These are phyloP conservation scores for Pseudocercospora crystallina DNA, from an alignment of 2,329 filamentous ascomycete genomes.

Conservation along the genomic window DNA sequence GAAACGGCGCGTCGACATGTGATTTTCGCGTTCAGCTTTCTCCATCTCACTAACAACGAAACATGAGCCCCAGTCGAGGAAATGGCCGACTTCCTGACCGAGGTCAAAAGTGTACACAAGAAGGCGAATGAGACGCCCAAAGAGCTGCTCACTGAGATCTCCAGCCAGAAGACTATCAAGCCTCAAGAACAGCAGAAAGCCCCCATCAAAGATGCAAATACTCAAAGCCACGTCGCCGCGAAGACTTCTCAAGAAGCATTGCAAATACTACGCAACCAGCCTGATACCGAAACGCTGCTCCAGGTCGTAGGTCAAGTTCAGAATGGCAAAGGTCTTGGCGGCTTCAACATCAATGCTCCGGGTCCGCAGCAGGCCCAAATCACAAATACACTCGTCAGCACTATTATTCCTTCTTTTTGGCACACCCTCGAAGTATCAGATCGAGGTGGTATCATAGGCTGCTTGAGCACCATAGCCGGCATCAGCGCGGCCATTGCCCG, in stretches of 20 bases:
- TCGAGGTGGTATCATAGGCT: conserved; percentile 57
- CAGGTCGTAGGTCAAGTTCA: conserved; percentile 17
- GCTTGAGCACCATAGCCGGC: conserved; percentile 71
- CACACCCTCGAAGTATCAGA: conserved; percentile 50
- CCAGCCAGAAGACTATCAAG: conserved; percentile 4
- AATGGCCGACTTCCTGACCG: conserved; percentile 53
- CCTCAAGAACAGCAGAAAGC: background rate
- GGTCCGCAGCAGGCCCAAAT: conserved; percentile 71
- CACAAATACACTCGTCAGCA: conserved; percentile 69
- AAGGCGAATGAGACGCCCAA: conserved; percentile 1
- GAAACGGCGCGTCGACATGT: conserved; percentile 7
- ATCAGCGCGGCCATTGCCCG: conserved; percentile 75
- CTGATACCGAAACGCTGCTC: conserved; percentile 37
- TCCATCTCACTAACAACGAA: background rate
- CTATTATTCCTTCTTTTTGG: conserved; percentile 84
- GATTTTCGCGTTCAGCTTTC: background rate
- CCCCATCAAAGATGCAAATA: background rate
- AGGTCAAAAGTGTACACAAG: conserved; percentile 43
- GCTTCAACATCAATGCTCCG: conserved; percentile 61
- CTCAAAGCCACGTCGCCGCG: background rate
- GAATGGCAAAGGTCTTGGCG: conserved; percentile 13
- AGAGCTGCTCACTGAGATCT: conserved; percentile 16
- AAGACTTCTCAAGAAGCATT: conserved; percentile 31
- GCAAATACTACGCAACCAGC: conserved; percentile 41
- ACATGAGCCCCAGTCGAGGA: conserved; percentile 27